Evolutionary conservation across 2,329 filamentous ascomycete genomes (phyloP), one percentile per base, ranked within the genome.

Genomic region (Monosporascus sp.): DNA sequence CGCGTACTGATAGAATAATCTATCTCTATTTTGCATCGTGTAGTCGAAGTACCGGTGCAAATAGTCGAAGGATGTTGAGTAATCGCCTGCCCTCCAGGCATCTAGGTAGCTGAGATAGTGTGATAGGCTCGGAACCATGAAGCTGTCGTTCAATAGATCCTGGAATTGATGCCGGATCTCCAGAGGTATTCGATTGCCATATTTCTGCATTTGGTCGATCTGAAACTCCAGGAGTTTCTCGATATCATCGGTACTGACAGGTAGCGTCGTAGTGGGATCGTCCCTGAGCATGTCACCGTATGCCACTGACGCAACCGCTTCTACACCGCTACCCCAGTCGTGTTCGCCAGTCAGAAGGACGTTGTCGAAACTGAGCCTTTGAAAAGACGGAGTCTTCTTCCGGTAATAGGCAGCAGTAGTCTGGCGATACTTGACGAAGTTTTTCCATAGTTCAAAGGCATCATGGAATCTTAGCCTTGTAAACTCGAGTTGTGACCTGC

Each of bases 31-130:
- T 63, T 94, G 88, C 83, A 95, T 91, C 1, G 92, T 94, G 70
- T 96, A 97, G 69, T 99, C 94, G 63, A 97, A 99, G 69, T 97
- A 99, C 49, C 90, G 86, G 68, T 97, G 92, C 20, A 99, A 78
- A 60, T 87, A 87, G 64, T 99, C 93, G 66, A 97, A 94, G 0
- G 94, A 88, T 1, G 89, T 90, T 14, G 89, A 85, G 64, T 93
- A 95, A 69, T 97, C 91, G 5, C 93, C 93, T 3, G 90, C 85
- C 67, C 88, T 83, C 93, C 92, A 97, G 1, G 91, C 84, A 68
- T 99, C 92, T 15, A 97, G 84, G 65, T 96, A 97, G 60, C 87
- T 84, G 8, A 94, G 77, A 62, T 95, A 91, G 67, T 94, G 87
- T 15, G 83, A 82, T 54, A 92, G 74, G 52, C 85, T 89, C 6